phyloP scores from a whole-genome alignment of 495 filamentous ascomycete species.

The Neurospora sp. region DNA sequence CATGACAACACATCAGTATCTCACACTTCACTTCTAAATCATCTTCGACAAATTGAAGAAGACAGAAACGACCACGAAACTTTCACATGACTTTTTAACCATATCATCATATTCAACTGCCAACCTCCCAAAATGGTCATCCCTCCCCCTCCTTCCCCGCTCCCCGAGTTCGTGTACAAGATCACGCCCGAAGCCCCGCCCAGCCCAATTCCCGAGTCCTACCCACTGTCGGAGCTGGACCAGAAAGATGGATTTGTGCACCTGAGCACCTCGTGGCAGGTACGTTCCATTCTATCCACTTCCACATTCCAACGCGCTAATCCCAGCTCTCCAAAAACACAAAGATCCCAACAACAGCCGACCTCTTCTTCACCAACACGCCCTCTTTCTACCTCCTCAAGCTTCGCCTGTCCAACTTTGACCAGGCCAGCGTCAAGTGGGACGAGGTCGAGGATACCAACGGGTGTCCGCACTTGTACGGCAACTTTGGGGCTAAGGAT shows the following conservation, averaged over 20 bases:
- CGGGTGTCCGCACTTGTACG: constrained; percentile 39
- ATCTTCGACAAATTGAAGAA: too few relatives aligned
- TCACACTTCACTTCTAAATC: neutral
- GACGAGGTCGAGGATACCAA: constrained; percentile 24
- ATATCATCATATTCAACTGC: neutral
- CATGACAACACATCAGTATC: neutral
- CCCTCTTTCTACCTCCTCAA: constrained; percentile 35
- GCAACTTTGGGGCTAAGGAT: constrained; percentile 35
- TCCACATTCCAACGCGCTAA: neutral
- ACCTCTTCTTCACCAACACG: constrained; percentile 33
- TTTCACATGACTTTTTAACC: neutral
- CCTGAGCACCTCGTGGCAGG: constrained; percentile 37
- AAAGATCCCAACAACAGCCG: constrained; percentile 39
- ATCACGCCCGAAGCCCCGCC: constrained; percentile 37
- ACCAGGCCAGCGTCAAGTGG: constrained; percentile 27
- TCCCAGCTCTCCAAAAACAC: neutral
- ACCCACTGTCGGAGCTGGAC: constrained; percentile 41
- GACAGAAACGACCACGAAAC: too few relatives aligned
- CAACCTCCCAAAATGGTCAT: constrained; percentile 2
- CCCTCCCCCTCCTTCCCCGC: constrained; percentile 19
- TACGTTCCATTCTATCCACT: constrained; percentile 12
- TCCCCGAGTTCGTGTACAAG: constrained; percentile 41
- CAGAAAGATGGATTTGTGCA: constrained; percentile 45
- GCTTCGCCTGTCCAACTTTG: constrained; percentile 18
- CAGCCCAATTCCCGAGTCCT: constrained; percentile 34